Conservation (phyloP, 345 rosid species). For the Raphanus sativus region DNA sequence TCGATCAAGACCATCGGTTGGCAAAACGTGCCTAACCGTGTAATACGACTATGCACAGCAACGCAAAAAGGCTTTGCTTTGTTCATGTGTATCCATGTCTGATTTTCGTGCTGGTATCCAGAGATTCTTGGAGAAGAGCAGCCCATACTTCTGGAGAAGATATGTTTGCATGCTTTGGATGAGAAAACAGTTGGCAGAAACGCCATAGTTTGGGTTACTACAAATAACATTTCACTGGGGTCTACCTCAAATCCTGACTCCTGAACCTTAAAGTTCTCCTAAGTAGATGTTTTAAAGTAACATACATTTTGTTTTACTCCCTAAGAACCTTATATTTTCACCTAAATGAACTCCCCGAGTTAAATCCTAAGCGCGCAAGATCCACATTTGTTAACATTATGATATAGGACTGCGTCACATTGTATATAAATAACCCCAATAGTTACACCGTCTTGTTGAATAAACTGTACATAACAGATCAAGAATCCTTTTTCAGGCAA, state of each 20-base stretch:
- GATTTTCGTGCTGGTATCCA: constrained; percentile 69
- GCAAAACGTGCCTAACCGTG: too few relatives aligned
- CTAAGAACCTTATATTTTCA: not conserved
- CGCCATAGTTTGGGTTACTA: constrained; percentile 4
- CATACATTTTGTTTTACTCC: not conserved
- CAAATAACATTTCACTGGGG: constrained; percentile 20
- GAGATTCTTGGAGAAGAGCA: constrained; percentile 61
- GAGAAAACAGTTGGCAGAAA: constrained; percentile 34
- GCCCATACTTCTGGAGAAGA: constrained; percentile 68
- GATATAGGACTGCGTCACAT: not conserved
- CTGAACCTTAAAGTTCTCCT: too few relatives aligned
- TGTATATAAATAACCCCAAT: constrained; percentile 1
- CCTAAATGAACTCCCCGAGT: not conserved
- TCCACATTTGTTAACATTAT: not conserved
- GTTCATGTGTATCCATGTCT: constrained; percentile 45
- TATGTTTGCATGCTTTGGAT: constrained; percentile 47
- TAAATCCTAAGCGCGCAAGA: not conserved
- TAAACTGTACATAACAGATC: constrained; percentile 30
- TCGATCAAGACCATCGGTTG: too few relatives aligned
- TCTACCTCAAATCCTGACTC: not conserved
- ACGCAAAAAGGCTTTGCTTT: constrained; percentile 27
- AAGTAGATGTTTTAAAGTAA: too few relatives aligned
- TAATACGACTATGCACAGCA: too few relatives aligned
- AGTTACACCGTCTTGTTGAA: constrained; percentile 12
- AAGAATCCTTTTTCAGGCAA: not conserved